These are phyloP conservation scores for Hypericum perforatum DNA, from an alignment of 345 rosid genomes.

Conservation along the genomic window DNA sequence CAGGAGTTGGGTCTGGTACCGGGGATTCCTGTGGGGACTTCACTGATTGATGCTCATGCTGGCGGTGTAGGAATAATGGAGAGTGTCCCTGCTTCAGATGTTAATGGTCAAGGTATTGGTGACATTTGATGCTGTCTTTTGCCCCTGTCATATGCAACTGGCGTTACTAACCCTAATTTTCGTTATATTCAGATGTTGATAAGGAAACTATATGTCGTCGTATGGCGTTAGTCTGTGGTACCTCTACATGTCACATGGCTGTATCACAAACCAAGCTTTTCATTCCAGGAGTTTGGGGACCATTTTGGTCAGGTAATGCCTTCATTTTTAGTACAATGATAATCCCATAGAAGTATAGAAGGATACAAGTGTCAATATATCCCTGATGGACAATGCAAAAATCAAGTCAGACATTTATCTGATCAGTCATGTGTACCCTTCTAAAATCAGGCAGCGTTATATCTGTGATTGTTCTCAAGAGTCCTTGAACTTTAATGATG, in stretches of 20 bases:
- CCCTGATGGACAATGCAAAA: no score
- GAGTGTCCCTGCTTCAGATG: conserved; percentile 40
- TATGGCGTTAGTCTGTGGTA: conserved; percentile 89
- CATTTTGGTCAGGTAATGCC: conserved; percentile 87
- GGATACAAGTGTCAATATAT: no score
- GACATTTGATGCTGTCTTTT: not conserved
- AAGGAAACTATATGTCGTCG: conserved; percentile 62
- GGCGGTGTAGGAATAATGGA: conserved; percentile 97
- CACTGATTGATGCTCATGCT: conserved; percentile 97
- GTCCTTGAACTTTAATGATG: not conserved
- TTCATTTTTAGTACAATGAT: not conserved
- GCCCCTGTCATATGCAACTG: not conserved
- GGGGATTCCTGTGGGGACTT: conserved; percentile 85
- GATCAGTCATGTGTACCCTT: no score
- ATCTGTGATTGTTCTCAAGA: not conserved
- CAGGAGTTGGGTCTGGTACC: conserved; percentile 74
- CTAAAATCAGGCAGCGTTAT: no score
- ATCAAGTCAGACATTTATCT: no score
- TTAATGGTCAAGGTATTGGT: conserved; percentile 44
- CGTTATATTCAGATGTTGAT: conserved; percentile 31
- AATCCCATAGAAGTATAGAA: not conserved
- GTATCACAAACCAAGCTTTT: conserved; percentile 70
- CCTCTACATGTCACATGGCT: conserved; percentile 98
- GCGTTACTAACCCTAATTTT: not conserved
- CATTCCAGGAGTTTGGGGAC: conserved; percentile 98